These are phyloP conservation scores for Salix koriyanagi DNA, from an alignment of 345 rosid genomes.

Conservation along the genomic window DNA sequence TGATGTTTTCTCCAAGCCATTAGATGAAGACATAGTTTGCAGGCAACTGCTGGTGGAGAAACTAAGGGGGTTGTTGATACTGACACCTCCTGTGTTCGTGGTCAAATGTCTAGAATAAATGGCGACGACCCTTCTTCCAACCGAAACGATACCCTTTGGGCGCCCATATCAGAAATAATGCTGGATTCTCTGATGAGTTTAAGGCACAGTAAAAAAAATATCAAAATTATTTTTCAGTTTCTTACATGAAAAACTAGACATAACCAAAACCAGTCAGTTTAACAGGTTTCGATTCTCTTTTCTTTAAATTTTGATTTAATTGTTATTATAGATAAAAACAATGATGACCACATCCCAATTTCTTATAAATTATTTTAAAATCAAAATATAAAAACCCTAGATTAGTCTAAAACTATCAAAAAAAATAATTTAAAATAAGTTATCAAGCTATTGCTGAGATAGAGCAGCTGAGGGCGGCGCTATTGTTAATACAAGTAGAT, in stretches of 20 bases:
- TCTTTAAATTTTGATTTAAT: no score
- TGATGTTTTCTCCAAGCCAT: conserved; percentile 9
- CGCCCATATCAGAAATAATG: neutral
- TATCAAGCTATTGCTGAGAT: neutral
- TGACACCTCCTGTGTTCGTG: neutral
- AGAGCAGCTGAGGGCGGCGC: neutral
- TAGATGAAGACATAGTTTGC: conserved; percentile 7
- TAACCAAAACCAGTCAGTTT: no score
- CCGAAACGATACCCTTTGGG: conserved; percentile 11
- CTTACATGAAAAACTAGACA: no score
- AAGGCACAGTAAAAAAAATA: no score
- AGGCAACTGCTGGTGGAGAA: conserved; percentile 6
- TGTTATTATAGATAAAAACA: no score
- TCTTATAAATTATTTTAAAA: no score
- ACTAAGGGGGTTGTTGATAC: neutral
- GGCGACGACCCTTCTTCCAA: conserved; percentile 7
- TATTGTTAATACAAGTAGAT: neutral
- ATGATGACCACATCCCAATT: no score
- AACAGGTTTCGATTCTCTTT: no score
- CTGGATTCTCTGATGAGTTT: neutral
- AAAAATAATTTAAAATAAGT: neutral
- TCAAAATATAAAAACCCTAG: no score
- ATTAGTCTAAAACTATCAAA: no score
- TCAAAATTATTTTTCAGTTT: no score
- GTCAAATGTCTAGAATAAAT: neutral